These are phyloP conservation scores for Phytophthora gonapodyides DNA, from an alignment of 352 stramenopile genomes.

Conservation along the genomic window DNA sequence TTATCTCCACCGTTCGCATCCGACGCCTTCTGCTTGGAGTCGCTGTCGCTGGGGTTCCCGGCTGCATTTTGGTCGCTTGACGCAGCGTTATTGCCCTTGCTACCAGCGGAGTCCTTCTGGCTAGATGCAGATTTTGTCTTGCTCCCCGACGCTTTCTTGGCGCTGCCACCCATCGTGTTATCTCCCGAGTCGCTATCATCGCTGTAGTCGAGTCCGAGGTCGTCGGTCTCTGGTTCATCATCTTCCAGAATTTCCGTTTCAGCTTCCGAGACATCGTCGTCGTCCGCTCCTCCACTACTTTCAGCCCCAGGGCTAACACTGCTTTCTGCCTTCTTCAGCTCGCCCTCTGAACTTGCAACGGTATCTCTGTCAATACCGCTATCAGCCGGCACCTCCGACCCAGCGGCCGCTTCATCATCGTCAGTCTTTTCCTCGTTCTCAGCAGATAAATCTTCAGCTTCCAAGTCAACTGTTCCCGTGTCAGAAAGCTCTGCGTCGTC, in stretches of 20 bases:
- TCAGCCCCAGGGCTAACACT: neutral
- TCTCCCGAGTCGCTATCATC: constrained; percentile 35
- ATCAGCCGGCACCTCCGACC: neutral
- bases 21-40: constrained; percentile 3
- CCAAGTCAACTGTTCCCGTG: constrained; percentile 40
- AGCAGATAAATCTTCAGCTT: constrained; percentile 33
- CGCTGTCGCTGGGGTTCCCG: neutral
- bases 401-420: constrained; percentile 4
- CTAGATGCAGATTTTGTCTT: neutral
- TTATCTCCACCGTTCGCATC: constrained; percentile 18
- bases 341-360: constrained; percentile 1
- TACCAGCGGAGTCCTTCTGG: neutral
- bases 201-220: constrained; percentile 47
- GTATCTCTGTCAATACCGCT: neutral
- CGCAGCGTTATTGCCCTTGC: constrained; percentile 2
- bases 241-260: constrained; percentile 47
- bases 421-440: constrained; percentile 16
- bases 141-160: neutral
- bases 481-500: constrained; percentile 36
- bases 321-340: neutral
- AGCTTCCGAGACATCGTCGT: constrained; percentile 44
- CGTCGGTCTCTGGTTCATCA: constrained; percentile 32
- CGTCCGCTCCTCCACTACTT: constrained; percentile 12
- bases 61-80: neutral
- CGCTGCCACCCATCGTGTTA: neutral